Evolutionary conservation across 1,284 basidiomycete genomes (phyloP).

Genomic region (Sporisorium iseilematis-ciliati): DNA sequence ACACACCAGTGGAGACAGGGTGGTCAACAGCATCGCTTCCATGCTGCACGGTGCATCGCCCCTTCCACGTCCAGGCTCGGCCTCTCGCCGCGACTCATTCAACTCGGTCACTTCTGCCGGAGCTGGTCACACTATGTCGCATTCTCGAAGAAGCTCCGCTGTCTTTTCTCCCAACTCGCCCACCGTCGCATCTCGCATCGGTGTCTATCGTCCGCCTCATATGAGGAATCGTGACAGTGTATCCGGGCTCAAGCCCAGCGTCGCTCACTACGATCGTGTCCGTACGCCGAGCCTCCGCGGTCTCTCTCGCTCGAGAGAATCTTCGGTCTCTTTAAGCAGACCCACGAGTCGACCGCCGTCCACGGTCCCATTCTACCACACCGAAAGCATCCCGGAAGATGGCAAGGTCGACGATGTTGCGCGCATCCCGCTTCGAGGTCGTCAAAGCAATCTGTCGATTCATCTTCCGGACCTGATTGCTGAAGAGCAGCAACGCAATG

Average conservation of each 20-base stretch:
- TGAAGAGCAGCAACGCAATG: slow-evolving; percentile 48
- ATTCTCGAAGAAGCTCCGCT: slow-evolving; percentile 45
- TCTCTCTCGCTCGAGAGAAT: slow-evolving; percentile 53
- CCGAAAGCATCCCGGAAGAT: slow-evolving; percentile 50
- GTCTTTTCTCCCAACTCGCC: slow-evolving; percentile 47
- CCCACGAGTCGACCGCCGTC: slow-evolving; percentile 48
- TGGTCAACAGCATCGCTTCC: slow-evolving; percentile 47
- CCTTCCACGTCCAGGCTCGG: slow-evolving; percentile 26
- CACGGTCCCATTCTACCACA: slow-evolving; percentile 37
- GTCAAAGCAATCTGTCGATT: slow-evolving; percentile 44
- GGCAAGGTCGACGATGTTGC: slow-evolving; percentile 19
- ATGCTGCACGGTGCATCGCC: slow-evolving; percentile 25
- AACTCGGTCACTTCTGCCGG: slow-evolving; percentile 31
- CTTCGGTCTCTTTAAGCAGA: slow-evolving; percentile 48
- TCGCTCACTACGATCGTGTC: slow-evolving; percentile 62
- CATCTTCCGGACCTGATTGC: slow-evolving; percentile 48
- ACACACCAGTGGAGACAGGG: slow-evolving; percentile 26
- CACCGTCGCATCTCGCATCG: slow-evolving; percentile 32
- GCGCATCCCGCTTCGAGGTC: slow-evolving; percentile 25
- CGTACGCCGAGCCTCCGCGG: slow-evolving; percentile 59
- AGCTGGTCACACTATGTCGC: slow-evolving; percentile 45
- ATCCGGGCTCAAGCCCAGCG: slow-evolving; percentile 49
- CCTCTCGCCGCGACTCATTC: slow-evolving; percentile 48
- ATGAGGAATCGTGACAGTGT: slow-evolving; percentile 50
- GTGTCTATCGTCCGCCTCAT: slow-evolving; percentile 60